Percentiles rank a stretch among this genome's conserved stretches.
Conservation (phyloP, 2,329 filamentous ascomycete genomes). For the Dactylellina parvicollis region DNA sequence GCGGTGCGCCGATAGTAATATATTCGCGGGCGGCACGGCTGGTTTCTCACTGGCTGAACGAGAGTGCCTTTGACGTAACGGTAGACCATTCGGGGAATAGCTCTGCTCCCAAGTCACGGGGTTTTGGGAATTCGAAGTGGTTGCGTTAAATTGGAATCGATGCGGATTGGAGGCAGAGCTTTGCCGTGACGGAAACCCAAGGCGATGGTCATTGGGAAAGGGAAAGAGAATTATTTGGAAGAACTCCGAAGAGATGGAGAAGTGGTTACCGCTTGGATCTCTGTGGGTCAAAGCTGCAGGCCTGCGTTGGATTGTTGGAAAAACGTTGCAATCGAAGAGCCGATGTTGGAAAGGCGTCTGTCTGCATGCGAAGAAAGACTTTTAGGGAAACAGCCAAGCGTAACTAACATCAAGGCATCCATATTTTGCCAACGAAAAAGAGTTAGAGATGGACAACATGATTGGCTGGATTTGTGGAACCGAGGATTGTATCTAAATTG, state of each 20-base stretch:
- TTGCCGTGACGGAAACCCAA: conserved; percentile 7
- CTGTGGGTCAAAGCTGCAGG: conserved; percentile 15
- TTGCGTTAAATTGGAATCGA: conserved; percentile 30
- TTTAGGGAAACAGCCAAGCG: conserved; percentile 8
- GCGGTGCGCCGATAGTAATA: conserved; percentile 6
- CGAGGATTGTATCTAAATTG: conserved; percentile 4
- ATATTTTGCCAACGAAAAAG: conserved; percentile 3
- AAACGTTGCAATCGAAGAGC: neutral
- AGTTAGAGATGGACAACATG: neutral
- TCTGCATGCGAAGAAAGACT: conserved; percentile 18
- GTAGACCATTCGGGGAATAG: conserved; percentile 35
- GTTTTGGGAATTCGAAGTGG: conserved; percentile 32
- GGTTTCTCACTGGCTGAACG: conserved; percentile 36
- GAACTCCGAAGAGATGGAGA: neutral
- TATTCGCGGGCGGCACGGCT: conserved; percentile 40
- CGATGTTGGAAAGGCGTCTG: neutral
- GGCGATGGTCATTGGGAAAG: conserved; percentile 33
- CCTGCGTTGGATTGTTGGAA: conserved; percentile 51
- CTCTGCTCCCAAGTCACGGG: conserved; percentile 43
- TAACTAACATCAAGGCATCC: conserved; percentile 22
- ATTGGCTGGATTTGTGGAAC: conserved; percentile 46
- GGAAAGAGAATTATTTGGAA: neutral
- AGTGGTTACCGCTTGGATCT: conserved; percentile 18
- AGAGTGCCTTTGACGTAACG: conserved; percentile 31
- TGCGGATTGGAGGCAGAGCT: conserved; percentile 15